Evolutionary conservation across 2,329 filamentous ascomycete species (phyloP).

Genomic region (Ceratocystis alfenasii): DNA sequence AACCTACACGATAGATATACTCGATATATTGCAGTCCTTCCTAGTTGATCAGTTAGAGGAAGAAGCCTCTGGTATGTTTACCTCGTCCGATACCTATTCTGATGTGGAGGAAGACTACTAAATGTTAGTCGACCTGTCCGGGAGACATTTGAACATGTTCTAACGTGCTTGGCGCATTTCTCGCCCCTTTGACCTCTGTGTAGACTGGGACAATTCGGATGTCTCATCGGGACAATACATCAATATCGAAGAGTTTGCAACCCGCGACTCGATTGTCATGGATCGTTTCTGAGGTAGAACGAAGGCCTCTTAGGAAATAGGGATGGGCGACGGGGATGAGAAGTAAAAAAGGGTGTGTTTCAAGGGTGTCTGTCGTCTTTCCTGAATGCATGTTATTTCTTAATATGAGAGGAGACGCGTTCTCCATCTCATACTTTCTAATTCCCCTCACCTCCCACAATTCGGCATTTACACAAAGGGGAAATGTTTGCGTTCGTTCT

Average conservation of each 20-base stretch:
- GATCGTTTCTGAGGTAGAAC: conserved; percentile 5
- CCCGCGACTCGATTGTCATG: not conserved
- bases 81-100: conserved; percentile 10
- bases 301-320: not conserved
- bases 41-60: conserved; percentile 47
- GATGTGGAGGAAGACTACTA: conserved; percentile 8
- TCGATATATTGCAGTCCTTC: conserved; percentile 41
- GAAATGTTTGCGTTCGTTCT: not conserved
- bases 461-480: not conserved
- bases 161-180: conserved; percentile 5
- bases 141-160: conserved; percentile 16
- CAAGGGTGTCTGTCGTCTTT: not conserved
- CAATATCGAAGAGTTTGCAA: conserved; percentile 5
- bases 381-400: not conserved
- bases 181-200: not conserved
- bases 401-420: not conserved
- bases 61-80: conserved; percentile 45
- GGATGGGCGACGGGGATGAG: not conserved
- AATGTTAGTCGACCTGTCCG: not conserved
- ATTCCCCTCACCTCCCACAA: not conserved
- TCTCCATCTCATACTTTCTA: not conserved
- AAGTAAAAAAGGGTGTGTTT: not conserved
- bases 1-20: conserved; percentile 29
- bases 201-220: conserved; percentile 17
- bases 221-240: conserved; percentile 14